phyloP scores from a whole-genome alignment of 225 moss, liverwort and hornwort genomes.

The Sphagnum contortum region DNA sequence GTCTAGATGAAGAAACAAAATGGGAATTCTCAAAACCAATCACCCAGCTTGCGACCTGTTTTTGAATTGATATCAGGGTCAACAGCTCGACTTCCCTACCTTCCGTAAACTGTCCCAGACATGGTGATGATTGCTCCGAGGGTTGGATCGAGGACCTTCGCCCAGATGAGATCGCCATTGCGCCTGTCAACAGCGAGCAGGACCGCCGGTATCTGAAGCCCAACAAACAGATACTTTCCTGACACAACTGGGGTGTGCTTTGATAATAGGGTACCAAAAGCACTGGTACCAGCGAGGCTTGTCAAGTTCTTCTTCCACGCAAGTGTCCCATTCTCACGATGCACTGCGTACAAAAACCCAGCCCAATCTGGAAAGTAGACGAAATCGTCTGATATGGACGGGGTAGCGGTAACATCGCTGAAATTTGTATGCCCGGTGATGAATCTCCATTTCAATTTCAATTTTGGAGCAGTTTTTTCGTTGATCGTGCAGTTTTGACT shows the following conservation, averaged over 20 bases:
- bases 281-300: constrained; percentile 4
- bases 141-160: constrained; percentile 4
- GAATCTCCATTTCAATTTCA: constrained; percentile 8
- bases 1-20: too few relatives aligned
- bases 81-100: constrained; percentile 1
- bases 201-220: constrained; percentile 4
- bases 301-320: constrained; percentile 12
- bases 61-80: too few relatives aligned
- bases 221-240: constrained; percentile 7
- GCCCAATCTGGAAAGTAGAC: constrained; percentile 19
- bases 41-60: too few relatives aligned
- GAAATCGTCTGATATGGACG: constrained; percentile 9
- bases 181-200: constrained; percentile 9
- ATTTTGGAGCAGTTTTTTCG: too few relatives aligned
- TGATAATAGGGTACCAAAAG: neutral
- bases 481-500: too few relatives aligned
- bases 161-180: constrained; percentile 13
- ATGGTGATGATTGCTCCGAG: constrained; percentile 7
- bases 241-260: constrained; percentile 1
- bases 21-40: too few relatives aligned
- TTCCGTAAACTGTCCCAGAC: constrained; percentile 8
- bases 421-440: neutral
- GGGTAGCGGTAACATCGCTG: constrained; percentile 15
- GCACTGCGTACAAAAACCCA: constrained; percentile 14
- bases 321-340: constrained; percentile 9